phyloP scores from a whole-genome alignment of 2,329 filamentous ascomycete species.

The Diaporthe destruens region DNA sequence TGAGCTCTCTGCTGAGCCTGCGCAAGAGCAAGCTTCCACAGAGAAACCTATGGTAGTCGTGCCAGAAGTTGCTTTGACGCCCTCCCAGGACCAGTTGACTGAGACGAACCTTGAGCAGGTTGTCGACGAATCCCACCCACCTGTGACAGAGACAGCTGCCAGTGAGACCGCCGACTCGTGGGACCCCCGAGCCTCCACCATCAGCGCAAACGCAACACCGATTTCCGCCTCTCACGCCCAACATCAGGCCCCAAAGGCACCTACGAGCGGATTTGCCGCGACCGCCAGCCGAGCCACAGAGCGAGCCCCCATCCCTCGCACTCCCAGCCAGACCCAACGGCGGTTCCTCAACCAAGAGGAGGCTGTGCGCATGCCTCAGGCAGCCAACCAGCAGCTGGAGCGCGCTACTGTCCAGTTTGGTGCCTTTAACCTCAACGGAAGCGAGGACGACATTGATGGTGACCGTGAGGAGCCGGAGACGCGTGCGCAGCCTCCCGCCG shows the following conservation, averaged over 20 bases:
- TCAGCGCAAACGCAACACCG: constrained; percentile 74
- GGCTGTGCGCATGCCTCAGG: constrained; percentile 90
- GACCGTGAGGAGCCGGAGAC: constrained; percentile 97
- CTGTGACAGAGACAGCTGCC: constrained; percentile 83
- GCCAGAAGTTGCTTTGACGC: constrained; percentile 69
- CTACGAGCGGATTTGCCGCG: constrained; percentile 81
- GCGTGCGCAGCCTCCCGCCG: constrained; percentile 89
- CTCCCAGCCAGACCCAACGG: constrained; percentile 80
- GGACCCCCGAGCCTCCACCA: constrained; percentile 74
- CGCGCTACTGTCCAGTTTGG: constrained; percentile 95
- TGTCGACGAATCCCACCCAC: constrained; percentile 82
- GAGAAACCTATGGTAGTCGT: constrained; percentile 58
- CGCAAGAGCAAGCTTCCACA: constrained; percentile 48
- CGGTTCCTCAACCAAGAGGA: constrained; percentile 95
- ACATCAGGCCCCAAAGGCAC: constrained; percentile 69
- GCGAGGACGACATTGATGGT: constrained; percentile 90
- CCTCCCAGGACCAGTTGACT: constrained; percentile 86
- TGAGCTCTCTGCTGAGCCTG: constrained; percentile 48
- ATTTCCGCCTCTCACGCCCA: constrained; percentile 73
- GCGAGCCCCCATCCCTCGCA: constrained; percentile 69
- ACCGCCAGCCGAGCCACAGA: constrained; percentile 84
- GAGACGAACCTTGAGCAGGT: constrained; percentile 93
- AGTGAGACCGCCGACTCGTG: constrained; percentile 91
- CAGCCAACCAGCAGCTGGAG: constrained; percentile 91
- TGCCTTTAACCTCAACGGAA: constrained; percentile 89